Evolutionary conservation across 257 asterid genomes (phyloP).

Genomic region (Plectranthus barbatus): DNA sequence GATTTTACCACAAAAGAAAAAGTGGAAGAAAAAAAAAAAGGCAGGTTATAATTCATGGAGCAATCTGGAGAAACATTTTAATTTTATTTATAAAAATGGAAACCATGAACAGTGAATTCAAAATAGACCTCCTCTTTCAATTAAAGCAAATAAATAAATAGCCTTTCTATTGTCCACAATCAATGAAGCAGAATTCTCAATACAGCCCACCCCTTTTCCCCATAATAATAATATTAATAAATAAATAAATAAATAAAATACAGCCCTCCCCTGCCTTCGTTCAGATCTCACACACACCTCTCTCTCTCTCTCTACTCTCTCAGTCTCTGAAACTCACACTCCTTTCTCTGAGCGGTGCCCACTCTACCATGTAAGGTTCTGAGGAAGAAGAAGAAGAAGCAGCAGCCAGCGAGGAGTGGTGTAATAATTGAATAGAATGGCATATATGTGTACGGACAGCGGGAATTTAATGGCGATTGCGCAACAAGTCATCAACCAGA

Average conservation of each 20-base stretch:
- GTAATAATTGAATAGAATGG: slow-evolving; percentile 35
- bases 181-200: background rate
- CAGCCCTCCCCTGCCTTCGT: no score
- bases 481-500: slow-evolving; percentile 87
- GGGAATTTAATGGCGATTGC: slow-evolving; percentile 99
- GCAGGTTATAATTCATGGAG: no score
- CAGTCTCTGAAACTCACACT: background rate
- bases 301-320: background rate
- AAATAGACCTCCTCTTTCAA: background rate
- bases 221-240: no score
- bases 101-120: background rate
- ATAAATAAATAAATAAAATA: no score
- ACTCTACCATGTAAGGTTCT: slow-evolving; percentile 17
- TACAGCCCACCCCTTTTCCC: background rate
- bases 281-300: background rate
- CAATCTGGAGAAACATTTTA: no score
- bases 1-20: no score
- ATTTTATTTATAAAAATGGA: no score
- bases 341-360: background rate
- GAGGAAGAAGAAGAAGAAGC: background rate
- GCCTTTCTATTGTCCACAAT: no score
- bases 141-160: no score
- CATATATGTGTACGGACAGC: slow-evolving; percentile 91
- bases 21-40: no score
- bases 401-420: background rate